Conservation (phyloP, 768 basidiomycete genomes). For the Mycena filopes region DNA sequence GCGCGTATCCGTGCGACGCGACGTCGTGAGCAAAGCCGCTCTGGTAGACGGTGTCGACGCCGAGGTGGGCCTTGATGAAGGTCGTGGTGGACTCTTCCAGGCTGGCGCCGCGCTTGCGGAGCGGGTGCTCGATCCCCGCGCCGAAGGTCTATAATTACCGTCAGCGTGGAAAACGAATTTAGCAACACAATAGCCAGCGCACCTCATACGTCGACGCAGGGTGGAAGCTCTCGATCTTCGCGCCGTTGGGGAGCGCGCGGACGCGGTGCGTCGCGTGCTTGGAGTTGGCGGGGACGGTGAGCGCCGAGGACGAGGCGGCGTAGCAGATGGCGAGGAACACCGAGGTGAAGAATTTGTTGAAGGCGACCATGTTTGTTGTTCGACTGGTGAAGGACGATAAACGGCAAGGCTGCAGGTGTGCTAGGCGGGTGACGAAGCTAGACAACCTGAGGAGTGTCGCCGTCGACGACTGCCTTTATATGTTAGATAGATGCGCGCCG, state of each 20-base stretch:
- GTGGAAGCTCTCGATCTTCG: conserved; percentile 49
- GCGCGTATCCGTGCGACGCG: conserved; percentile 43
- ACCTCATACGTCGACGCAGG: conserved; percentile 50
- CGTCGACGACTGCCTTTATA: conserved; percentile 11
- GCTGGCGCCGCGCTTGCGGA: conserved; percentile 34
- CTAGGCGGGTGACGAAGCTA: conserved; percentile 26
- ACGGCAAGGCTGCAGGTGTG: conserved; percentile 25
- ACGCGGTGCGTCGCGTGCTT: conserved; percentile 47
- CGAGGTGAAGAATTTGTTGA: conserved; percentile 44
- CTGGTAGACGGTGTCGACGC: conserved; percentile 38
- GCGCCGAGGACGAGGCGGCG: conserved; percentile 40
- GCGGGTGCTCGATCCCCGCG: conserved; percentile 39
- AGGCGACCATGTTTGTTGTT: conserved; percentile 36
- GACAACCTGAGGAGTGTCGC: conserved; percentile 11
- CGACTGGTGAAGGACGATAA: conserved; percentile 26
- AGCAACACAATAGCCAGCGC: neutral
- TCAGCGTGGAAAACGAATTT: neutral
- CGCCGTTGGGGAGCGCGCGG: conserved; percentile 41
- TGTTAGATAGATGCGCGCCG: too few relatives aligned
- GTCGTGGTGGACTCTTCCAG: conserved; percentile 44
- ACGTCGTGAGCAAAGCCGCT: conserved; percentile 35
- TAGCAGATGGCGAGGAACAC: conserved; percentile 43
- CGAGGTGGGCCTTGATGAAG: conserved; percentile 41
- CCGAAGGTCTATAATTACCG: conserved; percentile 39
- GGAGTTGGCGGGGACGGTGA: conserved; percentile 39